These are phyloP conservation scores for Gautieria morchelliformis DNA, from an alignment of 768 basidiomycete genomes.

Conservation along the genomic window DNA sequence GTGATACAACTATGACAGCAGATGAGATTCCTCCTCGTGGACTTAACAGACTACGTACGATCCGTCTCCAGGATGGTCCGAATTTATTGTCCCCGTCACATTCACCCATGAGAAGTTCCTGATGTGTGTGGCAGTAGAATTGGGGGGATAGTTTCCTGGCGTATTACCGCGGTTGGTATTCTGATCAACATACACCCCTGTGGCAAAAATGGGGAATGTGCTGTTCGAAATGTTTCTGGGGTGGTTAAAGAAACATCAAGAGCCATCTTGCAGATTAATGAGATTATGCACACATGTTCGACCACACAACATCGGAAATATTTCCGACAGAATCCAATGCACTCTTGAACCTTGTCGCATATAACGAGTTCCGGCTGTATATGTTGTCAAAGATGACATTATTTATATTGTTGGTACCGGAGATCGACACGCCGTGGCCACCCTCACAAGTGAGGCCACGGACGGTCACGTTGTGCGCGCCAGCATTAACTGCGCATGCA, in stretches of 20 bases:
- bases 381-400: neutral
- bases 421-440: slow-evolving; percentile 1
- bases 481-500: neutral
- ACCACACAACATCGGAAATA: neutral
- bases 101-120: neutral
- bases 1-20: neutral
- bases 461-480: neutral
- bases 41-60: neutral
- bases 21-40: neutral
- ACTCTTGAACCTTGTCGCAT: slow-evolving; percentile 3
- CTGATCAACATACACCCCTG: slow-evolving; percentile 1
- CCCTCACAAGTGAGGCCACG: neutral
- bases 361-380: neutral
- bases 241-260: neutral
- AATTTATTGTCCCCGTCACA: slow-evolving; percentile 4
- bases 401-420: neutral
- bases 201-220: neutral
- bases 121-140: neutral
- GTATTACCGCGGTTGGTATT: slow-evolving; percentile 2
- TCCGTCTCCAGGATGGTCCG: neutral
- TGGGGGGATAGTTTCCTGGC: neutral
- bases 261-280: neutral
- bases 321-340: neutral
- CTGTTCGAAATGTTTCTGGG: neutral
- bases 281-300: neutral